Evolutionary conservation across 2,329 filamentous ascomycete genomes (phyloP), one percentile per base, ranked within the genome.

Genomic region (Cercospora beticola): DNA sequence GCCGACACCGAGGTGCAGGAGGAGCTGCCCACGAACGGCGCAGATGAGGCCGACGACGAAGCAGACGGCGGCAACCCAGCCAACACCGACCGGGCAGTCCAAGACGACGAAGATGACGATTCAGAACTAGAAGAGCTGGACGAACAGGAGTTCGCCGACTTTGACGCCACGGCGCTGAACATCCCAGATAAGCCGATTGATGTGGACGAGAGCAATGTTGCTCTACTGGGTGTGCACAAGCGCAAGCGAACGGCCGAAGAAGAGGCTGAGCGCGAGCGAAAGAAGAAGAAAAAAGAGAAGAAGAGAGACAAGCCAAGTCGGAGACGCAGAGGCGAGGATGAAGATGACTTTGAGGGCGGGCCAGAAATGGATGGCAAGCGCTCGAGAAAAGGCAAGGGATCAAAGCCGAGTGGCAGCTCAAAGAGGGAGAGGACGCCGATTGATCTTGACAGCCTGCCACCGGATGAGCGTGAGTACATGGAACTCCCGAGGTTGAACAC

Each of bases 381-480:
- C 73, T 80, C 80, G 67, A 80, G 83, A 72, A 87, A 84, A 77
- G 80, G 79, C 64, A 85, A 84, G 69, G 79, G 62, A 40, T 65
- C 62, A 28, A 65, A 65, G 62, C 81, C 46, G 85, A 83, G 73
- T 81, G 46, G 84, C 83, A 73, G 69, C 68, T 74, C 76, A 62
- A 76, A 79, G 65, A 79, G 76, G 60, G 80, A 79, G 21, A 74
- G 79, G 54, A 87, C 89, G 68, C 86, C 88, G 5, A 89, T 92
- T 71, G 86, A 92, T 72, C 92, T 97, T 70, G 92, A 93, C 75
- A 85, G 90, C 70, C 81, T 98, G 74, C 90, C 91, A 21, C 92
- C 93, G 0, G 93, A 95, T 80, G 92, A 97, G 82, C 87, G 92
- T 88, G 81, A 78, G 87, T 86, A 33, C 16, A 33, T 57, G 16